Evolutionary conservation across 2,329 filamentous ascomycete species (phyloP), one percentile per base, ranked within the genome.

Genomic region (Pseudopyricularia javanii): DNA sequence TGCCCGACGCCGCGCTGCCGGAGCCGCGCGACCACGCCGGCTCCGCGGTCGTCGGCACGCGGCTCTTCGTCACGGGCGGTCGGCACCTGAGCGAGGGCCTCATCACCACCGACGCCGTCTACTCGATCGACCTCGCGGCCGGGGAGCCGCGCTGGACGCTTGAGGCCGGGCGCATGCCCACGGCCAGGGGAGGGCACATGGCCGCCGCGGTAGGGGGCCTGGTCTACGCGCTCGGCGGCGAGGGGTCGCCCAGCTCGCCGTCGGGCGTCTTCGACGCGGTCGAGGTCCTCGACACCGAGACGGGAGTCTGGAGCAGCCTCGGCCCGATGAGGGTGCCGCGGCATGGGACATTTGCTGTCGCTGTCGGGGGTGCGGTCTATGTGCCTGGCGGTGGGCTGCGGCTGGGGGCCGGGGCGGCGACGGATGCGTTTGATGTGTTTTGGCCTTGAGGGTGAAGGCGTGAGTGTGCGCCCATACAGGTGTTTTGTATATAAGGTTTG

Each of bases 171-270:
- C 54, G 47, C 15, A 69, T 72, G 68, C 65, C 67, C 0, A 70
- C 65, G 5, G 53, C 68, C 0, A 59, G 68, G 0, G 69, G 67
- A 3, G 68, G 68, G 0, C 40, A 62, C 7, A 49, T 54, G 70
- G 59, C 53, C 1, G 63, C 57, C 0, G 59, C 61, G 0, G 50
- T 70, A 3, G 62, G 57, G 1, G 50, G 47, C 1, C 54, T 54
- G n/a, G 55, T 69, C n/a, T 70, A 66, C 50, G 61, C 62, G 1
- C 62, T 70, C 47, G 68, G 68, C 1, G 68, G 67, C 7, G 67
- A 70, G 48, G 68, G 65, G 0, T 66, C 69, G 49, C 30, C 45
- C 0, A 56, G 54, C 28, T 45, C 53, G 14, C 33, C 26, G 7
- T 32, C 40, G 4, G 56, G 56, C 3, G 47, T 57, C 9, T 56